Conservation (phyloP, 1,284 basidiomycete genomes). For the Fomitiporia mediterranea region DNA sequence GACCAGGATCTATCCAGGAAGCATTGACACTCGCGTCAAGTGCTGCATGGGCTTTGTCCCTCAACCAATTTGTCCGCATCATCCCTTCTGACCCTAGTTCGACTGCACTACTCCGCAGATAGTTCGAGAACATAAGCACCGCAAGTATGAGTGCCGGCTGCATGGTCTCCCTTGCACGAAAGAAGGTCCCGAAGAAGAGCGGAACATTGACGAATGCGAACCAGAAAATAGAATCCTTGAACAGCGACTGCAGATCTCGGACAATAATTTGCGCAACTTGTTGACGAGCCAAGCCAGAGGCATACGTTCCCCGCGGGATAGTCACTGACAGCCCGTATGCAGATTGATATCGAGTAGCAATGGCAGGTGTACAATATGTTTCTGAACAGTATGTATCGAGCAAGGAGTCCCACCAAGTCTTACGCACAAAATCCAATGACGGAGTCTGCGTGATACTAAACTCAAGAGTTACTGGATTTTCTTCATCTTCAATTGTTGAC, state of each 20-base stretch:
- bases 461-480: conserved; percentile 23
- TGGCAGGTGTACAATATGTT: conserved; percentile 19
- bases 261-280: conserved; percentile 42
- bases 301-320: conserved; percentile 30
- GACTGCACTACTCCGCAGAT: conserved; percentile 64
- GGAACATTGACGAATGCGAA: conserved; percentile 69
- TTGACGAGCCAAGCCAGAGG: conserved; percentile 36
- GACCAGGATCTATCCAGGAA: conserved; percentile 63
- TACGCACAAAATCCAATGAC: conserved; percentile 58
- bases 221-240: conserved; percentile 63
- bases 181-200: conserved; percentile 55
- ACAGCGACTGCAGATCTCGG: conserved; percentile 58
- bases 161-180: conserved; percentile 51
- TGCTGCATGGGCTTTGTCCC: conserved; percentile 64
- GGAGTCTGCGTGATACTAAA: conserved; percentile 39
- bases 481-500: conserved; percentile 20
- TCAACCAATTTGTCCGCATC: conserved; percentile 49
- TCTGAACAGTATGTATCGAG: conserved; percentile 49
- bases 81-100: conserved; percentile 46
- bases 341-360: background rate
- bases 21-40: conserved; percentile 66
- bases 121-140: conserved; percentile 60
- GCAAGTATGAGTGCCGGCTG: conserved; percentile 65
- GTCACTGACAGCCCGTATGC: conserved; percentile 20
- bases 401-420: conserved; percentile 75